These are phyloP conservation scores for Globisporangium paddicum DNA, from an alignment of 352 stramenopile genomes.

Conservation along the genomic window DNA sequence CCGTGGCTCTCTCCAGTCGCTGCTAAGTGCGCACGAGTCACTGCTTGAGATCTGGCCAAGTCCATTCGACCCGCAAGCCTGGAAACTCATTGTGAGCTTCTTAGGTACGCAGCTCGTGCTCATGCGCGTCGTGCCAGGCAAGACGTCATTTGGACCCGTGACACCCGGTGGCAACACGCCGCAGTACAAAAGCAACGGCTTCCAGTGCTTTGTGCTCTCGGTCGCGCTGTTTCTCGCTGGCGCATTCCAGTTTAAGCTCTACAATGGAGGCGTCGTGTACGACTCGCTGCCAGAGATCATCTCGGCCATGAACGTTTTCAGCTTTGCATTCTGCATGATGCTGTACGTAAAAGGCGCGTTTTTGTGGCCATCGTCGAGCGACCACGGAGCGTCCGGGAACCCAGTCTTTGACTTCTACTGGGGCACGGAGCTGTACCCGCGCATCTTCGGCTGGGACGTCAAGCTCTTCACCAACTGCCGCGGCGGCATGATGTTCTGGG, in stretches of 20 bases:
- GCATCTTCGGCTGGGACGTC: constrained; percentile 90
- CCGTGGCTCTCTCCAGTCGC: constrained; percentile 33
- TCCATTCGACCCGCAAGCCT: constrained; percentile 79
- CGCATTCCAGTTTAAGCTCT: constrained; percentile 47
- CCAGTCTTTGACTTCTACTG: constrained; percentile 96
- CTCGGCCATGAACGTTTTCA: constrained; percentile 94
- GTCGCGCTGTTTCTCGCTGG: constrained; percentile 69
- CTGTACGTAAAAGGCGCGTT: constrained; percentile 92
- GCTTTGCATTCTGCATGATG: constrained; percentile 88
- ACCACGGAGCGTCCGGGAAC: constrained; percentile 91
- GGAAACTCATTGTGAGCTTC: constrained; percentile 88
- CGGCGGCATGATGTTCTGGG: constrained; percentile 97
- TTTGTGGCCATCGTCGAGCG: constrained; percentile 81
- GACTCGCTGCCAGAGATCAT: constrained; percentile 86
- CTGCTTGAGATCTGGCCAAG: constrained; percentile 77
- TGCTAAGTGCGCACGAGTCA: constrained; percentile 35
- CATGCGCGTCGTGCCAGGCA: constrained; percentile 89
- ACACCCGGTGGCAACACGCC: constrained; percentile 87
- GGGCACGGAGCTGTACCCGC: constrained; percentile 97
- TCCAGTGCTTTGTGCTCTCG: constrained; percentile 88
- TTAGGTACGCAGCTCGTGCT: constrained; percentile 89
- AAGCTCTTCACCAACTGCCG: constrained; percentile 98
- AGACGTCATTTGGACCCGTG: constrained; percentile 76
- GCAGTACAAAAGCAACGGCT: constrained; percentile 92
- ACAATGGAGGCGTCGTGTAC: constrained; percentile 78